Evolutionary conservation across 2,329 filamentous ascomycete species (phyloP).

Genomic region (Penicillium sp.): DNA sequence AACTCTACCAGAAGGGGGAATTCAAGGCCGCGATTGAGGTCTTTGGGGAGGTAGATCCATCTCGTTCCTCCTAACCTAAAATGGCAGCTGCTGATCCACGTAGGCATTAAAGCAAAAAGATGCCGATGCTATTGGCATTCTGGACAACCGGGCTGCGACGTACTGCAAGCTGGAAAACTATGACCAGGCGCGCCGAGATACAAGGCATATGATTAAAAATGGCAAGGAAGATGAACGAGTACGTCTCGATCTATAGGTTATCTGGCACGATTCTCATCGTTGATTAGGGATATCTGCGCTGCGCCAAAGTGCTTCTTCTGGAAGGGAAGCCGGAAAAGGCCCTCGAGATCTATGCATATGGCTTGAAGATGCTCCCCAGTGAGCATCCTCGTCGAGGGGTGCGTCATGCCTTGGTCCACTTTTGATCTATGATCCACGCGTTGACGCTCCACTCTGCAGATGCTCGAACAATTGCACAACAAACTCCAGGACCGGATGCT

Average conservation of each 20-base stretch:
- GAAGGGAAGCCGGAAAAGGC: conserved; percentile 54
- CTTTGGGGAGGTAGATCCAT: conserved; percentile 39
- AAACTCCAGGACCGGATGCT: conserved; percentile 40
- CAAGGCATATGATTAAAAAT: conserved; percentile 55
- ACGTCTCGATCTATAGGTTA: conserved; percentile 7
- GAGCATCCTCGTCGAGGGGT: conserved; percentile 36
- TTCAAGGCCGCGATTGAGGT: conserved; percentile 45
- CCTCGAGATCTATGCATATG: conserved; percentile 56
- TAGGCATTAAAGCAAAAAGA: conserved; percentile 40
- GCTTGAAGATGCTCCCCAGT: conserved; percentile 52
- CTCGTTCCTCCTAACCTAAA: conserved; percentile 8
- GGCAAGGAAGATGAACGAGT: conserved; percentile 52
- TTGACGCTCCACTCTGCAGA: conserved; percentile 23
- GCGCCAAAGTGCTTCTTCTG: conserved; percentile 47
- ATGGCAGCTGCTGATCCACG: conserved; percentile 10
- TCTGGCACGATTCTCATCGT: conserved; percentile 1
- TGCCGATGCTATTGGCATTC: conserved; percentile 40
- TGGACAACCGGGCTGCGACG: conserved; percentile 57
- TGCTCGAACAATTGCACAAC: conserved; percentile 48
- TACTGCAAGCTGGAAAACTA: conserved; percentile 53
- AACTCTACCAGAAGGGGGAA: conserved; percentile 44
- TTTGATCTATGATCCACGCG: neutral
- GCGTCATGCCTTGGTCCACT: neutral
- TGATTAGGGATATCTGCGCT: conserved; percentile 54
- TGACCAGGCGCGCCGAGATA: conserved; percentile 54